Conservation (phyloP, 2,329 filamentous ascomycete species). For the Cercospora sp. region DNA sequence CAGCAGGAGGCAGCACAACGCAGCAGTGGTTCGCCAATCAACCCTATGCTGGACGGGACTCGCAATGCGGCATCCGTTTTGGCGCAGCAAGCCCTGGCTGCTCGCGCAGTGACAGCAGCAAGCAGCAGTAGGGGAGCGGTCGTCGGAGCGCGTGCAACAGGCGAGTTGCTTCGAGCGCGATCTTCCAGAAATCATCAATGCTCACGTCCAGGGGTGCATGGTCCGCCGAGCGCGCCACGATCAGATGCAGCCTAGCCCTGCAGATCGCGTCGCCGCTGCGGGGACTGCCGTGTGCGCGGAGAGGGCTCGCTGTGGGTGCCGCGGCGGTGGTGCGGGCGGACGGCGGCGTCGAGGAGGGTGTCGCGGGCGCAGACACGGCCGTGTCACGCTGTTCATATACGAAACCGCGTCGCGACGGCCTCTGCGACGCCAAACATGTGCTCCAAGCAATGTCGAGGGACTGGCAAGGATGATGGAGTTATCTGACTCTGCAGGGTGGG, state of each 20-base stretch:
- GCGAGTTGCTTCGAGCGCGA: neutral
- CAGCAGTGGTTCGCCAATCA: slow-evolving; percentile 1
- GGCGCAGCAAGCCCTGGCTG: neutral
- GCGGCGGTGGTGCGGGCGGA: neutral
- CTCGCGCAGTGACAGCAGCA: slow-evolving; percentile 1
- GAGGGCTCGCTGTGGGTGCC: neutral
- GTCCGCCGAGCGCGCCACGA: neutral
- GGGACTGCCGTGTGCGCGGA: neutral
- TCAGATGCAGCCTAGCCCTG: neutral
- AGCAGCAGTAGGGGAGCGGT: slow-evolving; percentile 6
- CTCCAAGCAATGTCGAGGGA: neutral
- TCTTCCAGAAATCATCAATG: slow-evolving; percentile 5
- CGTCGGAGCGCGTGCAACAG: neutral
- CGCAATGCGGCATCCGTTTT: neutral
- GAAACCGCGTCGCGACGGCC: neutral
- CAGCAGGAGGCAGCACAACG: slow-evolving; percentile 1
- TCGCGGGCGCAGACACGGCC: neutral
- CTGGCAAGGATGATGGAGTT: neutral
- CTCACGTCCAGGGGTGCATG: slow-evolving; percentile 5
- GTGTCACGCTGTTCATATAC: neutral
- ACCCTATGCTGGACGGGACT: neutral
- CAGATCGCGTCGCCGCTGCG: neutral
- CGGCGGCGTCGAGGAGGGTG: neutral
- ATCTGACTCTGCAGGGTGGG: neutral
- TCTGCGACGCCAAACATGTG: neutral